Conservation (phyloP, 2,329 filamentous ascomycete genomes). For the Trichoderma arundinaceum region DNA sequence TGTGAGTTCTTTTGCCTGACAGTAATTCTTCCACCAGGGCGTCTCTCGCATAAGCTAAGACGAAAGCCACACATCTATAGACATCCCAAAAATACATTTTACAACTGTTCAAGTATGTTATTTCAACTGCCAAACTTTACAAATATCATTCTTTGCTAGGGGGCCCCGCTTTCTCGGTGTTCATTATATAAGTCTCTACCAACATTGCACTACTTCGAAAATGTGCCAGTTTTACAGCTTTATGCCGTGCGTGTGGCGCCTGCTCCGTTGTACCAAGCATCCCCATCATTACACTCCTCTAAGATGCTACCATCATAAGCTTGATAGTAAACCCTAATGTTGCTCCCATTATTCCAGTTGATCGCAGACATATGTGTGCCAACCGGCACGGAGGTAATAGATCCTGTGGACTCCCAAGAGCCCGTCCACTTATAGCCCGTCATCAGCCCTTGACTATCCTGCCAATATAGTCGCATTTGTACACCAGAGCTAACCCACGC, state of each 20-base stretch:
- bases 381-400: not conserved
- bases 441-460: not conserved
- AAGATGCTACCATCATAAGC: not conserved
- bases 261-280: too few species aligned
- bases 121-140: too few species aligned
- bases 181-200: too few species aligned
- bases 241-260: not conserved
- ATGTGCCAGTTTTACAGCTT: not conserved
- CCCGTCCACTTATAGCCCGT: conserved; percentile 12
- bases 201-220: not conserved
- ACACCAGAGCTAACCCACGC: not conserved
- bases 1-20: too few species aligned
- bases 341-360: not conserved
- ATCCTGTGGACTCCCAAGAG: not conserved
- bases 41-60: too few species aligned
- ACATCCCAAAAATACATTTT: too few species aligned
- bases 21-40: too few species aligned
- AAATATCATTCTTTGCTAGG: too few species aligned
- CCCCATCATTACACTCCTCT: not conserved
- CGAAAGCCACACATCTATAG: too few species aligned
- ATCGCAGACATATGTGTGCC: not conserved
- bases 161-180: too few species aligned
- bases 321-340: conserved; percentile 18
- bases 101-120: too few species aligned
- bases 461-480: conserved; percentile 8